A percentile compares a stretch with the other conserved stretches of the same genome.
phyloP scores from a whole-genome alignment of 1,284 basidiomycete species.

The Wallemia ichthyophaga region DNA sequence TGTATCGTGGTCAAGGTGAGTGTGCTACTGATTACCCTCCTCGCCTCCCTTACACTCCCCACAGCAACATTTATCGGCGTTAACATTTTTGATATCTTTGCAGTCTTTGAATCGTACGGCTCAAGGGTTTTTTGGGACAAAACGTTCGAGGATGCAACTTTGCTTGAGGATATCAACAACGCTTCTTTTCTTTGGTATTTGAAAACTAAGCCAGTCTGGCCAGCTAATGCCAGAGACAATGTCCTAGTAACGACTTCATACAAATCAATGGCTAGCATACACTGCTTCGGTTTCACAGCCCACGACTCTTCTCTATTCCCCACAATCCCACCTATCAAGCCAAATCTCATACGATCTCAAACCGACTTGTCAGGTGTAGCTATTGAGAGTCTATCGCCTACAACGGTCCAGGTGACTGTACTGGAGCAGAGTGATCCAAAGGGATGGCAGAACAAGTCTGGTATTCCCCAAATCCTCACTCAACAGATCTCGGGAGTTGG shows the following conservation, averaged over 20 bases:
- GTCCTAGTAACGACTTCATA: conserved; percentile 83
- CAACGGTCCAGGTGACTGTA: conserved; percentile 71
- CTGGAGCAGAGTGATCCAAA: conserved; percentile 92
- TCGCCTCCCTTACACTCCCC: neutral
- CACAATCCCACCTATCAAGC: conserved; percentile 29
- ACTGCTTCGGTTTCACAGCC: conserved; percentile 82
- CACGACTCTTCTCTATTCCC: conserved; percentile 68
- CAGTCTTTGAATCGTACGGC: conserved; percentile 54
- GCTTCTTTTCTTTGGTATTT: conserved; percentile 74
- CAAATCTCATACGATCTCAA: conserved; percentile 64
- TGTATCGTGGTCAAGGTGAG: conserved; percentile 77
- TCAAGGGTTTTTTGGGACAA: conserved; percentile 67
- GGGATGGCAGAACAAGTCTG: conserved; percentile 85
- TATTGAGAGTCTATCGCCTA: conserved; percentile 79
- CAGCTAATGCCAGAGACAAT: conserved; percentile 59
- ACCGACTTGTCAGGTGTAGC: conserved; percentile 91
- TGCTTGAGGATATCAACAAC: conserved; percentile 73
- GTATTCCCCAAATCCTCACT: conserved; percentile 40
- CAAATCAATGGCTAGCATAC: conserved; percentile 80
- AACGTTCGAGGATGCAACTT: conserved; percentile 46
- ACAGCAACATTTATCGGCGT: conserved; percentile 58
- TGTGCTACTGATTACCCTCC: neutral
- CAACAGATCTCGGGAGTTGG: conserved; percentile 60
- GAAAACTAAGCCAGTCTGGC: conserved; percentile 67
- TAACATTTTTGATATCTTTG: conserved; percentile 83